Base-by-base conservation (phyloP, 1,139 yeast genomes). In the Debaryomyces subglobosus region DNA sequence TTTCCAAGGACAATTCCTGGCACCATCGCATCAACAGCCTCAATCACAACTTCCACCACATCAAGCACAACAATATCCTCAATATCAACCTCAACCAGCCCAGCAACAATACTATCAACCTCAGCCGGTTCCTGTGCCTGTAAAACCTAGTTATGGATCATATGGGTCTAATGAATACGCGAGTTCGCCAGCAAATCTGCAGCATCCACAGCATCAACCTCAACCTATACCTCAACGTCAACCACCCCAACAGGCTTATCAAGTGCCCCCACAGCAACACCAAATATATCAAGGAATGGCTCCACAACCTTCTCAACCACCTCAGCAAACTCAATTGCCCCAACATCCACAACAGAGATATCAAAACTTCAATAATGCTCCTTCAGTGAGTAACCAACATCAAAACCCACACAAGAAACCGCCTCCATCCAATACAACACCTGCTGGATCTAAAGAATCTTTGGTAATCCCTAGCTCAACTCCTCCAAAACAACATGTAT, bases 1-100 rank as follows among this genome's bases (percentile, higher is more conserved):
- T 18, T 50, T 61, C 18, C 47, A 54, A 7, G 52, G 54, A 20
- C 57, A 63, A 3, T 56, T 57, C 30, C 59, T 51, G 40, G 56
- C 56, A 18, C 46, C 53, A 20, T 56, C 58, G 13, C 57, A 48
- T 52, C 61, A 33, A 53, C 53, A 36, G 50, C 59, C 51, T 38
- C 56, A 40, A 37, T 50, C 43, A 9, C 54, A 50, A 37, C 55
- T 24, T 16, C 37, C 24, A 52, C 45, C 57, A 15, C 55, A 59
- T 8, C 43, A 61, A 30, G 45, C 64, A 37, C 63, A 41, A 44
- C 64, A 57, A 44, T 59, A 58, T 39, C 59, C 51, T 16, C 58
- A 49, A 37, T 49, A 44, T 25, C 54, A 46, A 20, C 58, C 48
- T n/a, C 54, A 47, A 24, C 51, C 56, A 20, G 54, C 13, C 15